Evolutionary conservation across 1,139 yeast genomes (phyloP).

Genomic region (Trichomonascaceae sp.): DNA sequence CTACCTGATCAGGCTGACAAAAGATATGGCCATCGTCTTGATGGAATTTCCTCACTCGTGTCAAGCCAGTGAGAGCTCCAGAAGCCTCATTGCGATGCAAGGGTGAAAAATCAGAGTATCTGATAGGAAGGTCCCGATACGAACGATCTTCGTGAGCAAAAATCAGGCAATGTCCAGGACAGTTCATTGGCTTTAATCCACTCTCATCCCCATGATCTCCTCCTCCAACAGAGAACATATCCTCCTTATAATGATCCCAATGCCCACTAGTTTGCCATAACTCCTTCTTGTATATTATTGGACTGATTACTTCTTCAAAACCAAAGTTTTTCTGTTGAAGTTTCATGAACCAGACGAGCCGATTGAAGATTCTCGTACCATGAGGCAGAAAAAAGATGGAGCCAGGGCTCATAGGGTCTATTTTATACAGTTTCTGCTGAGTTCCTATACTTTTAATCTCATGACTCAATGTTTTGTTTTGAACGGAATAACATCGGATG

Average conservation of each 20-base stretch:
- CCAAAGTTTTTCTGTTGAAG: constrained; percentile 76
- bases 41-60: constrained; percentile 93
- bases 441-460: constrained; percentile 18
- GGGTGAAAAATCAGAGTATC: constrained; percentile 90
- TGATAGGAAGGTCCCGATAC: constrained; percentile 80
- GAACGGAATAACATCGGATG: not conserved
- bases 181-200: constrained; percentile 91
- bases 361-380: constrained; percentile 82
- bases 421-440: constrained; percentile 64
- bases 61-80: constrained; percentile 90
- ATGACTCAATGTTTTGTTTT: constrained; percentile 5
- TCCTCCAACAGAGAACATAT: constrained; percentile 72
- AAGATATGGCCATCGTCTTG: constrained; percentile 99
- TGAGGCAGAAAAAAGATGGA: constrained; percentile 85
- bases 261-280: constrained; percentile 94
- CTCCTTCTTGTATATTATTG: constrained; percentile 76
- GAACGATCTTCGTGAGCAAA: constrained; percentile 79
- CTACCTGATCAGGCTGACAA: constrained; percentile 78
- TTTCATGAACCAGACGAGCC: constrained; percentile 73
- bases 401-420: constrained; percentile 80
- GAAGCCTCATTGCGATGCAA: constrained; percentile 92
- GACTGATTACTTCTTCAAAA: constrained; percentile 89
- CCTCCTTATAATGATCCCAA: constrained; percentile 91
- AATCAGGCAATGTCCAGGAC: constrained; percentile 95
- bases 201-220: constrained; percentile 34